Percentiles rank a stretch among this genome's conserved stretches.
Conservation (phyloP, 2,329 filamentous ascomycete species). For the Trichophaea hybrida region DNA sequence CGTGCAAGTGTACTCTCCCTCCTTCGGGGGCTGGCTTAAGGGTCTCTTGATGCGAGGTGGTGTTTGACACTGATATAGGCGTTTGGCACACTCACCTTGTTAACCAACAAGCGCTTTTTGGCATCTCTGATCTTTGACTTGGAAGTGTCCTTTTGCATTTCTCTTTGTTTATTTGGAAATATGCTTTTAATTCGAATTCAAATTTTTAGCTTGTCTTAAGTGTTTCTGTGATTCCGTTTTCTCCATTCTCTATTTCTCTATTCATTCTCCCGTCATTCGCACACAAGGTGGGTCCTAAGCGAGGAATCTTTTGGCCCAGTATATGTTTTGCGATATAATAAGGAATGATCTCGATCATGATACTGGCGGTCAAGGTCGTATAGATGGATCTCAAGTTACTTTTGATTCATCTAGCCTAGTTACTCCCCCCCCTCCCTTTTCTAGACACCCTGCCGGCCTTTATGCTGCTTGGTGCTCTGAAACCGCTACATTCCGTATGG, state of each 20-base stretch:
- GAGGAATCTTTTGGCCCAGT: conserved; percentile 25
- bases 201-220: neutral
- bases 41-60: conserved; percentile 53
- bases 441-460: neutral
- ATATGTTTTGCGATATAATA: conserved; percentile 24
- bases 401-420: neutral
- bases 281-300: conserved; percentile 25
- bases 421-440: neutral
- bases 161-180: neutral
- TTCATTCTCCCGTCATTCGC: conserved; percentile 6
- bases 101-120: conserved; percentile 89
- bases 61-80: conserved; percentile 78
- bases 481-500: neutral
- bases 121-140: conserved; percentile 75
- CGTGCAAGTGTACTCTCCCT: conserved; percentile 63
- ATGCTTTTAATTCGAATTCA: neutral
- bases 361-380: neutral
- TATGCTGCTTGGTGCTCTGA: neutral
- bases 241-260: neutral
- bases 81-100: conserved; percentile 99
- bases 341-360: neutral
- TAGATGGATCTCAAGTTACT: neutral
- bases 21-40: conserved; percentile 54
- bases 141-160: conserved; percentile 33
- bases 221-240: neutral